Evolutionary conservation across 257 asterid species (phyloP).

Genomic region (Pogostemon cablin): DNA sequence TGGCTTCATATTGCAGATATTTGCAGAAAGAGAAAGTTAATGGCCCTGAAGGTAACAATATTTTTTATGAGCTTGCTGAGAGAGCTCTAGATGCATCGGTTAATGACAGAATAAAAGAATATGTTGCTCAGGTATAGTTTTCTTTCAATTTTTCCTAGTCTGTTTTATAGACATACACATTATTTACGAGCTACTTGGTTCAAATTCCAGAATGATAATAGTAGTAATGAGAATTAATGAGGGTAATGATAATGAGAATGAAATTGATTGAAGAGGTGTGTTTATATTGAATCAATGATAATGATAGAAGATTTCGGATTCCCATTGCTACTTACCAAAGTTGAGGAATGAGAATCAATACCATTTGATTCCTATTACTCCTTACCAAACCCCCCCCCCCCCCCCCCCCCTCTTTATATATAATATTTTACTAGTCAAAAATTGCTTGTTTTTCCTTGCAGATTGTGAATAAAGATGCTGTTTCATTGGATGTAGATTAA

Average conservation of each 20-base stretch:
- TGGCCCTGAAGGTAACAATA: slow-evolving; percentile 75
- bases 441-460: slow-evolving; percentile 39
- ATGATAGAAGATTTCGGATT: too few relatives aligned
- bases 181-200: background rate
- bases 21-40: slow-evolving; percentile 81
- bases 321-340: too few relatives aligned
- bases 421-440: slow-evolving; percentile 16
- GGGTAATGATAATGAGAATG: too few relatives aligned
- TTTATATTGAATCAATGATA: too few relatives aligned
- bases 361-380: background rate
- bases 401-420: too few relatives aligned
- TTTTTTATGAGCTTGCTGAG: slow-evolving; percentile 91
- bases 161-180: background rate
- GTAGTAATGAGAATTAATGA: too few relatives aligned
- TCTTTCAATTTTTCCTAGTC: background rate
- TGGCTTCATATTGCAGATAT: slow-evolving; percentile 51
- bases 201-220: background rate
- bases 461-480: slow-evolving; percentile 72
- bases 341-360: too few relatives aligned
- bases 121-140: slow-evolving; percentile 57
- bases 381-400: background rate
- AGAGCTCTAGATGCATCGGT: slow-evolving; percentile 71
- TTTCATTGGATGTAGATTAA: slow-evolving; percentile 46
- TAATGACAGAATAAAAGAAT: slow-evolving; percentile 58
- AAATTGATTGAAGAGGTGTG: too few relatives aligned